Evolutionary conservation across 306 rosid species (phyloP), one percentile per base, ranked within the genome.

Genomic region (Senna tora): DNA sequence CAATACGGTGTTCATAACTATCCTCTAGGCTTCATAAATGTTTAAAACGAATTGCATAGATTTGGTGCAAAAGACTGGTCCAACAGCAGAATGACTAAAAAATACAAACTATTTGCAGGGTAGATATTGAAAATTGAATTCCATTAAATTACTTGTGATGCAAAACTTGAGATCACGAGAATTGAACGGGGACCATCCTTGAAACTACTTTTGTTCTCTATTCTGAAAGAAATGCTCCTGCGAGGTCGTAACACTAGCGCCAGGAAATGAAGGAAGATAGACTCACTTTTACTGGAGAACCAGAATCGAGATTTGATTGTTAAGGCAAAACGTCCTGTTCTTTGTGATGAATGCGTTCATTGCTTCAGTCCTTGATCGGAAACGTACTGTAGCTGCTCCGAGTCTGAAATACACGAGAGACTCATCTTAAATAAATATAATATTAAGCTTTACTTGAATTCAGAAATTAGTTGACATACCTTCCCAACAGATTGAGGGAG

Each of bases 251-350:
- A 39, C 73, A 75, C 34, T 46, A 55, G 64, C 5, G 5, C 68
- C 25, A 50, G 49, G n/a, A 52, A n/a, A n/a, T n/a, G n/a, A n/a
- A 52, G 49, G 46, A 52, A 45, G 34, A 21, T 64, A 65, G n/a
- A 30, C 25, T 41, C 10, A n/a, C n/a, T n/a, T n/a, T 75, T 79
- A 91, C 82, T 86, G 96, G 54, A 95, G 91, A 85, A 91, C 89
- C 9, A 79, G 83, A 63, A 89, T 4, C 33, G 2, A 66, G 57
- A 95, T 16, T 81, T 80, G 87, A 80, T 34, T 78, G 81, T 91
- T 89, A 8, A 22, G 82, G 77, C 95, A 86, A 74, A 74, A 84
- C 20, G 87, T 83, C 52, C 83, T 82, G 84, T 88, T 95, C 84
- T 86, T 91, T 16, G 71, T 6, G 19, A 95, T 83, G 69, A 79